Evolutionary conservation across 1,139 yeast species (phyloP).

Genomic region (Geotrichum restrictum): DNA sequence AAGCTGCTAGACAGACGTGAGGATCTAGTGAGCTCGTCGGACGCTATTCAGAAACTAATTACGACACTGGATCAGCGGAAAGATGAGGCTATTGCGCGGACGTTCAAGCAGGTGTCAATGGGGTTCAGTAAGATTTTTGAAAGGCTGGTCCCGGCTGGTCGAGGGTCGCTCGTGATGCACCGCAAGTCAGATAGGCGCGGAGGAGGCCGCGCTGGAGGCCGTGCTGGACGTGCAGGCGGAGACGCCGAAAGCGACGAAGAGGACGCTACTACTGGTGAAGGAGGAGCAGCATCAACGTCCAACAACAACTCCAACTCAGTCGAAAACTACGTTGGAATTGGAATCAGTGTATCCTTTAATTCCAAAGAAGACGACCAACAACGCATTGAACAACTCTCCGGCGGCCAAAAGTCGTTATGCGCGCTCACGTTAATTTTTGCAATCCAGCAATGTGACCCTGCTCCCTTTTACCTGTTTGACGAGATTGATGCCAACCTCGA

Average conservation of each 20-base stretch:
- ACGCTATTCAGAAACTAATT: slow-evolving; percentile 70
- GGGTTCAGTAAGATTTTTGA: slow-evolving; percentile 74
- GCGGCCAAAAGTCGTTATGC: slow-evolving; percentile 94
- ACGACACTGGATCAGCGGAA: slow-evolving; percentile 71
- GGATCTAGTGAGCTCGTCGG: slow-evolving; percentile 68
- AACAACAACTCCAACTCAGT: no score
- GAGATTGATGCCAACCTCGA: slow-evolving; percentile 96
- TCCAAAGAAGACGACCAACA: slow-evolving; percentile 83
- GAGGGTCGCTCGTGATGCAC: slow-evolving; percentile 69
- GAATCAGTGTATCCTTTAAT: slow-evolving; percentile 87
- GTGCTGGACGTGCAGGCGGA: no score
- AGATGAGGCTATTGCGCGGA: slow-evolving; percentile 73
- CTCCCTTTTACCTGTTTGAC: slow-evolving; percentile 92
- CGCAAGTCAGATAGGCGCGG: slow-evolving; percentile 37
- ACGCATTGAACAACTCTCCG: slow-evolving; percentile 84
- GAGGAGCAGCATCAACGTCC: neutral
- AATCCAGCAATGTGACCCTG: slow-evolving; percentile 91
- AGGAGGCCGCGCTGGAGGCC: slow-evolving; percentile 16
- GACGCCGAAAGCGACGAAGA: slow-evolving; percentile 31
- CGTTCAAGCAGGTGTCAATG: slow-evolving; percentile 71
- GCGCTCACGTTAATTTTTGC: slow-evolving; percentile 92
- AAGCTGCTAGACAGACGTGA: slow-evolving; percentile 57
- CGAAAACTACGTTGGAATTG: slow-evolving; percentile 75
- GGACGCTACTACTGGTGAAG: slow-evolving; percentile 29
- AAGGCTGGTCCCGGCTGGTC: slow-evolving; percentile 77